Conservation (phyloP, 2,329 filamentous ascomycete species). For the Beauveria caledonica region DNA sequence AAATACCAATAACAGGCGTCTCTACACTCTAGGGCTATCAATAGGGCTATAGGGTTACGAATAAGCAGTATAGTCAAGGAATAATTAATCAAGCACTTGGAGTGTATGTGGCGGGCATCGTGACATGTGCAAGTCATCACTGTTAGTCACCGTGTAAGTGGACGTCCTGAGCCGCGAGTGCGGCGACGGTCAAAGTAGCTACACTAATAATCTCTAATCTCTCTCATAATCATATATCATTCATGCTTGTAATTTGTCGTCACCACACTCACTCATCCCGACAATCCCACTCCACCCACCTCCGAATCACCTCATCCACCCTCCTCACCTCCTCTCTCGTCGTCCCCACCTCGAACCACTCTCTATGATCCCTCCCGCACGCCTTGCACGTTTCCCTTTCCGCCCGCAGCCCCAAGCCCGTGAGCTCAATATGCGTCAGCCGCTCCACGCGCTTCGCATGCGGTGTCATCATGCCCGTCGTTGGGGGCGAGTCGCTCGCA, state of each 20-base stretch:
- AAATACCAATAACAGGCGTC: too few relatives aligned
- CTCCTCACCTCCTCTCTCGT: slow-evolving; percentile 59
- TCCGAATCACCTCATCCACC: slow-evolving; percentile 60
- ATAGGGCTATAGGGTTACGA: too few relatives aligned
- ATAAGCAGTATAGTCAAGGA: too few relatives aligned
- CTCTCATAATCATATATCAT: background rate
- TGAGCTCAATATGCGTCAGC: slow-evolving; percentile 84
- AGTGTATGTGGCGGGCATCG: too few relatives aligned
- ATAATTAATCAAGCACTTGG: too few relatives aligned
- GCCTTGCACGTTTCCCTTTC: slow-evolving; percentile 55
- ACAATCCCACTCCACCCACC: slow-evolving; percentile 77
- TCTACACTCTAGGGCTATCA: too few relatives aligned
- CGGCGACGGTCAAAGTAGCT: too few relatives aligned
- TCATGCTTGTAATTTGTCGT: background rate
- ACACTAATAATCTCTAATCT: too few relatives aligned
- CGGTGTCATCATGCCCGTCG: slow-evolving; percentile 60
- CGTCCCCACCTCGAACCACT: slow-evolving; percentile 91
- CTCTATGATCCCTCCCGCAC: slow-evolving; percentile 78
- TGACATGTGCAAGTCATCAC: too few relatives aligned
- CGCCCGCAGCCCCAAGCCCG: slow-evolving; percentile 46
- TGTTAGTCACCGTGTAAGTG: too few relatives aligned
- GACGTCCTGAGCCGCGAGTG: too few relatives aligned
- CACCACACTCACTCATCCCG: background rate
- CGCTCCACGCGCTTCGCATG: slow-evolving; percentile 84
- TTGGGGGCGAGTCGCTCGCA: slow-evolving; percentile 12